Base-by-base conservation (phyloP, 179 eudicot species). In the Spergularia azorica region DNA sequence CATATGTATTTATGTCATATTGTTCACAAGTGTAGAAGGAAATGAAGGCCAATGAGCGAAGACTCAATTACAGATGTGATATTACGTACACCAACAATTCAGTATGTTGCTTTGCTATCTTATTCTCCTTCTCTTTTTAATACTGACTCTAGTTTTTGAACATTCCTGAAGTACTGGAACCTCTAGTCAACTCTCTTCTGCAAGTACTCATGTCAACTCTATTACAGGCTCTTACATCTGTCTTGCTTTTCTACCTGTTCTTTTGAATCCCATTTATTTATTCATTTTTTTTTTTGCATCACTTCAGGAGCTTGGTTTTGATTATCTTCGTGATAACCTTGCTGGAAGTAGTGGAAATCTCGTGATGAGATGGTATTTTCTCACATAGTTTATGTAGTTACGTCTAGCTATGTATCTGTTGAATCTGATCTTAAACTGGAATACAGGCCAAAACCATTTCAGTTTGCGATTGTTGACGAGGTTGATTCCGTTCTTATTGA, bases 401-500 rank as follows among this genome's bases (percentile, higher is more conserved):
- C 46, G 60, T 18, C 9, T 60, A 39, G 32, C 58, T 15, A 43
- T 72, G 6, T 82, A 12, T 60, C 63, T 75, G 5, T 61, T 56
- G 43, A 11, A 43, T 59, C 7, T 43, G 46, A 71, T 64, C 63
- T 59, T 71, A 58, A 65, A 66, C 26, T 63, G 17, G 54, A 15
- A 38, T 41, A 86, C 93, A 96, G 99, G 99, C 98, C 99, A 78
- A 92, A 89, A 82, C 98, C 98, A 76, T 96, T 96, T 83, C 97
- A 96, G 87, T 96, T 94, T 90, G 98, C 97, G 50, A 92, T 96
- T 71, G 93, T 94, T 78, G 99, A 96, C 76, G 99, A 96, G 89
- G 97, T 96, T 76, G 99, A 96, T 85, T 96, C 98, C 15, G 98
- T 96, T 58, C 97, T 96, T 70, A 92, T 96, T 73, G 99, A 96